phyloP scores from a whole-genome alignment of 768 basidiomycete species.

The Crucibulum laeve region DNA sequence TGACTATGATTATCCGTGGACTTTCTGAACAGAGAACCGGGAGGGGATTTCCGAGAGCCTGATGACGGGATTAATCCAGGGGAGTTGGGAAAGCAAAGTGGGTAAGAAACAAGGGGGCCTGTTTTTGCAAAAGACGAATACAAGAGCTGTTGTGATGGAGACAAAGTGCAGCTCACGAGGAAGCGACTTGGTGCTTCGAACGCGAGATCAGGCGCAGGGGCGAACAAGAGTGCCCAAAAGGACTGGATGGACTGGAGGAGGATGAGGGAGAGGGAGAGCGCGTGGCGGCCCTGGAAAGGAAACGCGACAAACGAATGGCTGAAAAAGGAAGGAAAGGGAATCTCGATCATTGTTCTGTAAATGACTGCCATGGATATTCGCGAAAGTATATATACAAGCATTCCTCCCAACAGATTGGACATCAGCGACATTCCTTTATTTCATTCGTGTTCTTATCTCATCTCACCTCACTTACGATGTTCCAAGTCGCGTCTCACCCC shows the following conservation, averaged over 20 bases:
- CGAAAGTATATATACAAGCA: slow-evolving; percentile 21
- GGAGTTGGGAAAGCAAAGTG: slow-evolving; percentile 2
- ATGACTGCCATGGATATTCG: slow-evolving; percentile 9
- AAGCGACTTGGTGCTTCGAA: not conserved
- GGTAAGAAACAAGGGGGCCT: slow-evolving; percentile 2
- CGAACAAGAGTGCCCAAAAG: slow-evolving; percentile 25
- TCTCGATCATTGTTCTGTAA: slow-evolving; percentile 26
- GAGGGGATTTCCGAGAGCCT: no score
- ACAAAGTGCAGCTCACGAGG: slow-evolving; percentile 14
- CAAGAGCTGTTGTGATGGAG: slow-evolving; percentile 24
- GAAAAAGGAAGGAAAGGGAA: slow-evolving; percentile 23
- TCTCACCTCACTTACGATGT: slow-evolving; percentile 23
- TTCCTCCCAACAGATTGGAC: slow-evolving; percentile 8
- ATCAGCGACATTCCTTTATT: not conserved
- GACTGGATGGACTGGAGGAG: slow-evolving; percentile 11
- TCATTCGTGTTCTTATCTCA: slow-evolving; percentile 1
- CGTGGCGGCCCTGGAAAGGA: slow-evolving; percentile 20
- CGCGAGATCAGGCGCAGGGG: slow-evolving; percentile 1
- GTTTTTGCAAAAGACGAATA: slow-evolving; percentile 10
- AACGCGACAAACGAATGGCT: slow-evolving; percentile 34
- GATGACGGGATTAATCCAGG: slow-evolving; percentile 5
- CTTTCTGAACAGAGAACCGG: no score
- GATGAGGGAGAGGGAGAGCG: slow-evolving; percentile 11
- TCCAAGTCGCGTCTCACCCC: slow-evolving; percentile 45
- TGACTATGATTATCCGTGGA: no score